Evolutionary conservation across 805 yeast species (phyloP), one percentile per base, ranked within the genome.

Genomic region (Hanseniaspora meyeri): DNA sequence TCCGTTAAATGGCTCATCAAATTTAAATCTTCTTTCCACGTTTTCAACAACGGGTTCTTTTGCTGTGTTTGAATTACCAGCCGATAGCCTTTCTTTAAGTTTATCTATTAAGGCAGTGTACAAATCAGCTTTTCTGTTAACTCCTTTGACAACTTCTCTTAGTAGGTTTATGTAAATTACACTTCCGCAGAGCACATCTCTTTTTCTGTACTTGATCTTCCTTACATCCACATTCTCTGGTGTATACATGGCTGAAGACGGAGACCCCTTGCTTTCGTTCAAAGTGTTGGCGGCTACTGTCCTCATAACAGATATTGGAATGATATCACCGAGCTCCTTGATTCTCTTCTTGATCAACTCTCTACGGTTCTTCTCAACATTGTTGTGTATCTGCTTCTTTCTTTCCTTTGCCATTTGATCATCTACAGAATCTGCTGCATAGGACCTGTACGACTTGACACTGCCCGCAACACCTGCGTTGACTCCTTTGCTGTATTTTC

Each of bases 331-430:
- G 63, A 90, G 72, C 62, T 87, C 95, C 65, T 85, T 84, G 60
- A 90, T 89, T 63, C 87, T 81, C 64, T 86, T 95, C 66, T 90
- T 89, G 64, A 90, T 90, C 62, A 87, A 74, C 67, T 91, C 97
- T 60, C 97, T 76, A 65, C 97, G 77, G 62, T 96, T 76, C 63
- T 96, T 77, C 68, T 90, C 97, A 4, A 90, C 97, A 1, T 95
- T 96, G 66, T 90, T 90, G 68, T 90, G 97, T 60, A 88, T 83
- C 65, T 89, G 96, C 59, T 95, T 73, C 60, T 96, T 77, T 60
- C 95, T 76, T 59, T 64, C 85, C 85, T 58, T 84, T 88, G 54
- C 85, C 95, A 68, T 49, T 17, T 47, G 45, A 14, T 51, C 40
- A 77, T 57, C 52, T 63, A 65, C 51, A 62, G 64, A 63, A 66